These are phyloP conservation scores for Fusarium sp. DNA, from an alignment of 2,329 filamentous ascomycete species.

Conservation along the genomic window DNA sequence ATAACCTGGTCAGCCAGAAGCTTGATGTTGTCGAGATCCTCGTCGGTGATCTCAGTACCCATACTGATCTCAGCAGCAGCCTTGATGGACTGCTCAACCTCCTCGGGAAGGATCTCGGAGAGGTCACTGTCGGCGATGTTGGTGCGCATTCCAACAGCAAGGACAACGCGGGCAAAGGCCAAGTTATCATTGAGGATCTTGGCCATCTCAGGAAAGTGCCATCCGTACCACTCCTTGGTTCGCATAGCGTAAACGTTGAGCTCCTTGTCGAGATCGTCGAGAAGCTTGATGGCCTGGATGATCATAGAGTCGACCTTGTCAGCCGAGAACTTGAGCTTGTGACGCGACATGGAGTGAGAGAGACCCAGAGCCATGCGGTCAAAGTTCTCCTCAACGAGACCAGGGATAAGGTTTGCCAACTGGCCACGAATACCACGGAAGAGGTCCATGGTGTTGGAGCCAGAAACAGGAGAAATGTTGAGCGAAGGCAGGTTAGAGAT, in stretches of 20 bases:
- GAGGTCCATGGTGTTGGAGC: constrained; percentile 71
- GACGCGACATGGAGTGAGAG: constrained; percentile 93
- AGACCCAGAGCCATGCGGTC: constrained; percentile 96
- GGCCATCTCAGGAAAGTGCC: constrained; percentile 98
- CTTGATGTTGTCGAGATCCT: constrained; percentile 93
- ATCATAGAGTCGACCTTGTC: constrained; percentile 99
- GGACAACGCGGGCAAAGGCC: constrained; percentile 87
- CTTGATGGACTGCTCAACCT: constrained; percentile 92
- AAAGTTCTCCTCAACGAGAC: constrained; percentile 83
- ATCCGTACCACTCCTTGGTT: constrained; percentile 99
- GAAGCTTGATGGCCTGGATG: constrained; percentile 91
- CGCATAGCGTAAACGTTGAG: constrained; percentile 99
- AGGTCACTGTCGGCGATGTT: constrained; percentile 81
- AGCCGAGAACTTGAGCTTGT: constrained; percentile 98
- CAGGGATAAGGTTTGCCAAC: constrained; percentile 88
- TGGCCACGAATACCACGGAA: constrained; percentile 95
- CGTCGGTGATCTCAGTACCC: constrained; percentile 94
- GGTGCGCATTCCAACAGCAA: constrained; percentile 88
- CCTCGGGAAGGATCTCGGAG: constrained; percentile 90
- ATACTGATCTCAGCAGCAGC: constrained; percentile 95
- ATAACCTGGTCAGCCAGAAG: constrained; percentile 93
- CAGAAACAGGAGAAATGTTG: constrained; percentile 82
- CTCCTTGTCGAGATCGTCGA: constrained; percentile 98
- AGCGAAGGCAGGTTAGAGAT: constrained; percentile 93
- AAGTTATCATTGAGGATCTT: constrained; percentile 98